These are phyloP conservation scores for Leccinum pachyderme DNA, from an alignment of 1,284 basidiomycete genomes.

Conservation along the genomic window DNA sequence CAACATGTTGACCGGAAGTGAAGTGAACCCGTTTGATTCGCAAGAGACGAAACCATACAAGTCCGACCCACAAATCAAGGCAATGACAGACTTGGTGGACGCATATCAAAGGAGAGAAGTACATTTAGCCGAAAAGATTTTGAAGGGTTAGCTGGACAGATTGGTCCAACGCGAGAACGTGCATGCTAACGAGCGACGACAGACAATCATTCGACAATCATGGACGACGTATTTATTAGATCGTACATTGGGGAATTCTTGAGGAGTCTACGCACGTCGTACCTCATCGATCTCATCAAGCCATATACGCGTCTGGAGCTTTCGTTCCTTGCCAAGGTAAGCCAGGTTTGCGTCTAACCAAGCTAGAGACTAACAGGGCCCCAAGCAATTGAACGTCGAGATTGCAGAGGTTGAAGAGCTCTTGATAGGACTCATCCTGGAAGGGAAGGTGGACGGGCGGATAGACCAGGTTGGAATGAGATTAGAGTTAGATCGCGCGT, in stretches of 20 bases:
- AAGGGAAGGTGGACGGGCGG: constrained; percentile 91
- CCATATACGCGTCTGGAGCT: constrained; percentile 94
- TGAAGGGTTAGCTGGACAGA: constrained; percentile 61
- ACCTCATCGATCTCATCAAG: constrained; percentile 96
- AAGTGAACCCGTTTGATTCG: constrained; percentile 99
- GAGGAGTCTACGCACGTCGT: constrained; percentile 90
- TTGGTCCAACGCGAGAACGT: background rate
- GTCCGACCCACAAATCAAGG: constrained; percentile 92
- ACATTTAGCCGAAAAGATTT: constrained; percentile 92
- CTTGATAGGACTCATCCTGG: constrained; percentile 90
- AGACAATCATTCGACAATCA: constrained; percentile 94
- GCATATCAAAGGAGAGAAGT: constrained; percentile 97
- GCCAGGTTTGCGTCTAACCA: constrained; percentile 6
- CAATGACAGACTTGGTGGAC: constrained; percentile 96
- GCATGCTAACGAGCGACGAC: constrained; percentile 6
- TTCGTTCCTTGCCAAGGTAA: constrained; percentile 84
- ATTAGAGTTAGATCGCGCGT: constrained; percentile 88
- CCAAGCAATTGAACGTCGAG: constrained; percentile 91
- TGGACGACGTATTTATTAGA: constrained; percentile 92
- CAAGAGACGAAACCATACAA: constrained; percentile 99
- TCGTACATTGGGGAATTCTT: constrained; percentile 94
- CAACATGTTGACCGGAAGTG: constrained; percentile 97
- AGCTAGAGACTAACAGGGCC: background rate
- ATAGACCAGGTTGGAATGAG: constrained; percentile 96
- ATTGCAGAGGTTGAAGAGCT: constrained; percentile 89